A percentile compares a stretch with the other conserved stretches of the same genome.
Evolutionary conservation across 495 filamentous ascomycete genomes (phyloP).

Genomic region (Pseudevernia furfuracea): DNA sequence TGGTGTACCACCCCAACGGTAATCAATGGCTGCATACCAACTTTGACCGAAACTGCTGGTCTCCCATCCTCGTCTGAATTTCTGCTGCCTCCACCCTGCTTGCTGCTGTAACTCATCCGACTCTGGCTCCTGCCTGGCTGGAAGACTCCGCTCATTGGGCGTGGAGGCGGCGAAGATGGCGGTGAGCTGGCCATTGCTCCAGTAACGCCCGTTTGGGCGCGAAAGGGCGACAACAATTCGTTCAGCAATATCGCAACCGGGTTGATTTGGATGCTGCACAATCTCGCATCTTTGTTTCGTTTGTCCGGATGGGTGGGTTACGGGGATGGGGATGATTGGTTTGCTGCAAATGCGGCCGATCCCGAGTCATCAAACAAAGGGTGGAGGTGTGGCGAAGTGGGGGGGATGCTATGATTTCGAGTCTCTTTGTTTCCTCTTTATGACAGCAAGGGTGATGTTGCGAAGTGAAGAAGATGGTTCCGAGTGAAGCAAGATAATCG

Average conservation of each 20-base stretch:
- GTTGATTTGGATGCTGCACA: constrained; percentile 3
- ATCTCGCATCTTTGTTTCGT: constrained; percentile 15
- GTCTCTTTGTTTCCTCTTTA: background rate
- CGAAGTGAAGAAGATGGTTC: background rate
- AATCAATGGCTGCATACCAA: constrained; percentile 53
- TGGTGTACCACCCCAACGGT: constrained; percentile 20
- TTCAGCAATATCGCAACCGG: constrained; percentile 8
- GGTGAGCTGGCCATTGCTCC: constrained; percentile 49
- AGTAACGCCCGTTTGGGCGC: constrained; percentile 8
- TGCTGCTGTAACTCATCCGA: constrained; percentile 83
- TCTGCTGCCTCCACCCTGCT: constrained; percentile 69
- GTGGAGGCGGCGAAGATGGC: constrained; percentile 53
- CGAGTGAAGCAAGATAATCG: background rate
- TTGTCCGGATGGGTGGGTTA: constrained; percentile 5
- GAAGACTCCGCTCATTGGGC: constrained; percentile 83
- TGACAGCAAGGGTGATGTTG: background rate
- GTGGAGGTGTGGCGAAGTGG: constrained; percentile 2
- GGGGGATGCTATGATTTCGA: background rate
- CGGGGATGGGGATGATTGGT: constrained; percentile 5
- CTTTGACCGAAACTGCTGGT: constrained; percentile 81
- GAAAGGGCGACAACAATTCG: constrained; percentile 15
- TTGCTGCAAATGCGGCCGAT: constrained; percentile 14
- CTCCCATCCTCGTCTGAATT: constrained; percentile 89
- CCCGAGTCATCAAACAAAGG: constrained; percentile 9
- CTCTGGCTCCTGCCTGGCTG: constrained; percentile 75